A percentile compares a stretch with the other conserved stretches of the same genome.
Conservation (phyloP, 306 rosid species). For the Senna tora region DNA sequence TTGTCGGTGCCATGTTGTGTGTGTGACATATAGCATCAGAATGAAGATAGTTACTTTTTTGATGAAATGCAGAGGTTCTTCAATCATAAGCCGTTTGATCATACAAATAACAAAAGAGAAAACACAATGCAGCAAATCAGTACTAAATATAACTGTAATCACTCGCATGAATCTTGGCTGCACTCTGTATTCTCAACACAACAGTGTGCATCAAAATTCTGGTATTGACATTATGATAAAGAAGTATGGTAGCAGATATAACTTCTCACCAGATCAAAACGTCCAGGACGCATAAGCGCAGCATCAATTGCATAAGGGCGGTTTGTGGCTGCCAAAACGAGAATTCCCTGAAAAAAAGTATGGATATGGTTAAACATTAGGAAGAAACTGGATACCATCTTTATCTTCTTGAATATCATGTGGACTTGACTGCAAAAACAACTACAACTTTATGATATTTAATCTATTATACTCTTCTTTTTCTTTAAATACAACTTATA, state of each 20-base stretch:
- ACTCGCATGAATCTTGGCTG: no score
- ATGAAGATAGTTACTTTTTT: neutral
- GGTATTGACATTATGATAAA: neutral
- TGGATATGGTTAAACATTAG: constrained; percentile 3
- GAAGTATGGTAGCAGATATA: constrained; percentile 4
- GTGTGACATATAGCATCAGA: no score
- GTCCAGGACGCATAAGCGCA: constrained; percentile 95
- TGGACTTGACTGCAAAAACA: constrained; percentile 15
- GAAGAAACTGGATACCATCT: constrained; percentile 23
- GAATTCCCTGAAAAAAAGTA: constrained; percentile 67
- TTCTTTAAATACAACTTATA: neutral
- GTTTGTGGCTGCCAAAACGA: constrained; percentile 95
- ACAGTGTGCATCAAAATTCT: neutral
- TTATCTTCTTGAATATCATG: constrained; percentile 28
- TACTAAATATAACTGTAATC: no score
- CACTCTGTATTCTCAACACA: constrained; percentile 1
- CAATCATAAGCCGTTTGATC: neutral
- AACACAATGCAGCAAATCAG: neutral
- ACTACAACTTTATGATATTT: neutral
- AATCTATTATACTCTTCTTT: neutral
- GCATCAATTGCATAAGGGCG: constrained; percentile 90
- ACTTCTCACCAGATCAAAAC: constrained; percentile 74
- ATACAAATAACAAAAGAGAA: no score
- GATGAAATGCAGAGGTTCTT: neutral
- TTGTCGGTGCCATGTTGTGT: no score